phyloP scores from a whole-genome alignment of 495 filamentous ascomycete species.

The Echria macrotheca region DNA sequence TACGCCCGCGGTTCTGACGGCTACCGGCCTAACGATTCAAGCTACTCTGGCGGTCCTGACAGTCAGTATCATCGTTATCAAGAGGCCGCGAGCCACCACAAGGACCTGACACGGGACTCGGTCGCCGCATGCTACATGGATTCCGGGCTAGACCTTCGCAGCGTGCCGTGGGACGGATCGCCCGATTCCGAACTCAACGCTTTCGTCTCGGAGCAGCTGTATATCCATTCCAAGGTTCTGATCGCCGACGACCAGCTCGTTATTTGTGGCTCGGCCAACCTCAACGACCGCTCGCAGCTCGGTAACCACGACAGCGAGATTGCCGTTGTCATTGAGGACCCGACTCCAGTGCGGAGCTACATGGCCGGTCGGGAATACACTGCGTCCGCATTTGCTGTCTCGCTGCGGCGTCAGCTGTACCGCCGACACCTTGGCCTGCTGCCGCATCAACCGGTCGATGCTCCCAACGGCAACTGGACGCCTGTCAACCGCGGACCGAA shows the following conservation, averaged over 20 bases:
- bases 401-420: slow-evolving; percentile 78
- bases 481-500: slow-evolving; percentile 66
- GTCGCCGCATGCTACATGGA: slow-evolving; percentile 85
- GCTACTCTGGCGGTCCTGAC: slow-evolving; percentile 28
- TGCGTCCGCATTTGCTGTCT: slow-evolving; percentile 75
- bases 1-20: slow-evolving; percentile 27
- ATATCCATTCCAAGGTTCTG: slow-evolving; percentile 89
- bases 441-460: slow-evolving; percentile 58
- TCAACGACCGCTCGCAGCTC: slow-evolving; percentile 92
- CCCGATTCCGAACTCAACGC: slow-evolving; percentile 74
- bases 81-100: slow-evolving; percentile 50
- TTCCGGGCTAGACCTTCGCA: slow-evolving; percentile 65
- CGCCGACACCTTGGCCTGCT: slow-evolving; percentile 88
- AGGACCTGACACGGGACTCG: slow-evolving; percentile 61
- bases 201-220: slow-evolving; percentile 89
- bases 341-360: slow-evolving; percentile 55
- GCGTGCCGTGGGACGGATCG: slow-evolving; percentile 73
- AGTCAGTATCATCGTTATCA: slow-evolving; percentile 58
- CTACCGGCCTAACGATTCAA: slow-evolving; percentile 18
- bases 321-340: slow-evolving; percentile 50
- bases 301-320: slow-evolving; percentile 68
- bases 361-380: slow-evolving; percentile 69
- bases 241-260: slow-evolving; percentile 88
- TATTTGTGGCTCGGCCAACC: slow-evolving; percentile 87
- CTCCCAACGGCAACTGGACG: slow-evolving; percentile 65